Evolutionary conservation across 768 basidiomycete genomes (phyloP), one percentile per base, ranked within the genome.

Genomic region (Boletus pseudo-olivaceus): DNA sequence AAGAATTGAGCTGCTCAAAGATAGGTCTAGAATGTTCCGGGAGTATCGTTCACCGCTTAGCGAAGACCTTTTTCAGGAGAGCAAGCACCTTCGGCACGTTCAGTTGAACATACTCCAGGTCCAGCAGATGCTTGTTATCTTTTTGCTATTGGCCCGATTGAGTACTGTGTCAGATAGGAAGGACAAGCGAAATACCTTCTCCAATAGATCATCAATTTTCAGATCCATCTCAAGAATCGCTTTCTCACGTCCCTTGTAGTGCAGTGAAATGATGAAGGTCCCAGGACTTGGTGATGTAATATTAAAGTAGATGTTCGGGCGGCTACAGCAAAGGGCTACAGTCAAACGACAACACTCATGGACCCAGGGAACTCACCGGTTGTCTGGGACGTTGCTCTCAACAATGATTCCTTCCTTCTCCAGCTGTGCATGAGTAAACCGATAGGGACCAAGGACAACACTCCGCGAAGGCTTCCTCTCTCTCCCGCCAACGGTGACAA

Each of bases 401-500:
- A 98, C 92, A 66, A 99, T 98, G 65, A 99, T 95, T 12, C 95
- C 95, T 74, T 98, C 97, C 74, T 98, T 98, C 78, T 99, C 97
- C 61, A 99, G 75, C 69, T 98, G 97, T 26, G 92, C 92, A 68
- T 99, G 97, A 3, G 97, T 98, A 66, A 97, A 99, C 57, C 97
- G 82, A 73, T 97, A 98, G 11, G 97, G 97, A 6, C 97, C 97
- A 39, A 96, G 82, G 10, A 92, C 87, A 39, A 88, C 84, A 19
- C 85, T 82, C 75, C 97, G 95, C 34, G 78, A 68, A 43, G 83
- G 84, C 72, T 96, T 98, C 80, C 93, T 93, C 80, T 98, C 97
- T 75, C 98, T 97, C 43, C 96, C 97, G 33, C 93, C 93, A 23
- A 98, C 93, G 0, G 88, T 88, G 42, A 98, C 89, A 27, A 98